A percentile compares a stretch with the other conserved stretches of the same genome.
These are phyloP conservation scores for Fusarium lyarnte DNA, from an alignment of 2,329 filamentous ascomycete genomes.

Conservation along the genomic window DNA sequence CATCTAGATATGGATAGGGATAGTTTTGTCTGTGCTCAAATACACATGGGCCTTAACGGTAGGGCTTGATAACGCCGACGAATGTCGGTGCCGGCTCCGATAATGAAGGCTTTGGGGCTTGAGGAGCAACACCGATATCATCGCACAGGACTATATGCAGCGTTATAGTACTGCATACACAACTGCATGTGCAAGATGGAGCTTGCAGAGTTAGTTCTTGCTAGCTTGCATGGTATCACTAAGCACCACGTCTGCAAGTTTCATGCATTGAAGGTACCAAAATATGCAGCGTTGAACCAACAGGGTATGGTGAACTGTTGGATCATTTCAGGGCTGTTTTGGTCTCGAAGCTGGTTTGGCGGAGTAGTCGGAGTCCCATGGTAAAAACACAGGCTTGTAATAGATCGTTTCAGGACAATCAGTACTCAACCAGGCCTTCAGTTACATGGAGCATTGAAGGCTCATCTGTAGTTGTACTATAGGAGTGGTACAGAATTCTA, in stretches of 20 bases:
- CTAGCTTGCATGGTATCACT: slow-evolving; percentile 19
- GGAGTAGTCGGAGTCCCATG: slow-evolving; percentile 24
- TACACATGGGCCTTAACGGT: not conserved
- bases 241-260: slow-evolving; percentile 5
- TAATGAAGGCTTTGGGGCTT: slow-evolving; percentile 9
- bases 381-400: slow-evolving; percentile 12
- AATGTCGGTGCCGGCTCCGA: slow-evolving; percentile 13
- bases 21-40: slow-evolving; percentile 16
- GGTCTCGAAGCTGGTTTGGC: slow-evolving; percentile 9
- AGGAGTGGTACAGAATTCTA: not conserved
- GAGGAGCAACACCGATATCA: slow-evolving; percentile 34
- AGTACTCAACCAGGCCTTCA: slow-evolving; percentile 11
- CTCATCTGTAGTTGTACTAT: not conserved
- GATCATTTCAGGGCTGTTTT: slow-evolving; percentile 14
- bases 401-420: slow-evolving; percentile 25
- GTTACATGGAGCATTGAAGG: not conserved
- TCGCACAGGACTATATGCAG: slow-evolving; percentile 20
- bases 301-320: slow-evolving; percentile 17
- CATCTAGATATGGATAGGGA: slow-evolving; percentile 5
- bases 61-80: slow-evolving; percentile 2
- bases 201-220: slow-evolving; percentile 4
- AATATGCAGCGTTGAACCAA: slow-evolving; percentile 37
- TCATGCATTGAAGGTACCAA: slow-evolving; percentile 13
- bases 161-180: not conserved
- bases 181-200: slow-evolving; percentile 26